Conservation (phyloP, 768 basidiomycete species). For the Coprinellus micaceus region DNA sequence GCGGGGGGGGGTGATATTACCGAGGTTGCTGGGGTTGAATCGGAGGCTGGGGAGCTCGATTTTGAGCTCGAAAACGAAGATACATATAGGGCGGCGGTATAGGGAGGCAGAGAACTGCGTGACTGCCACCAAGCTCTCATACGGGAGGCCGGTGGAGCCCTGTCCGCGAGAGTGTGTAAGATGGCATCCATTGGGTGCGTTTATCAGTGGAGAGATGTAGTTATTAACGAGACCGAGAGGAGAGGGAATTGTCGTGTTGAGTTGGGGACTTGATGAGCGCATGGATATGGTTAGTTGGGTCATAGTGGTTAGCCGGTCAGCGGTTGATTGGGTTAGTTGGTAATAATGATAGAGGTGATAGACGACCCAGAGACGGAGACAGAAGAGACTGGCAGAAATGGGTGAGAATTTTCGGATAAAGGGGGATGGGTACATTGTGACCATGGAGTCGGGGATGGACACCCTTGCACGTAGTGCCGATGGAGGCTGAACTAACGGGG, state of each 20-base stretch:
- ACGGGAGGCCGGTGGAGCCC: constrained; percentile 66
- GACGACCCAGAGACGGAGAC: neutral
- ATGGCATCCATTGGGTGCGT: constrained; percentile 34
- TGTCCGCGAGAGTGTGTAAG: constrained; percentile 56
- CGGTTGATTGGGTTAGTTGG: neutral
- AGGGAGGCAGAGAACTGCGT: constrained; percentile 48
- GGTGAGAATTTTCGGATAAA: too few species aligned
- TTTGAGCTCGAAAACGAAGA: constrained; percentile 38
- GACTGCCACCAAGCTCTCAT: constrained; percentile 80
- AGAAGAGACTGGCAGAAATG: too few species aligned
- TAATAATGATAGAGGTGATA: neutral
- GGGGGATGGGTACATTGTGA: too few species aligned
- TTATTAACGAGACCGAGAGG: neutral
- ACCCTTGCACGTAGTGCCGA: too few species aligned
- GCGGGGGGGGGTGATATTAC: constrained; percentile 37
- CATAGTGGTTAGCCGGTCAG: neutral
- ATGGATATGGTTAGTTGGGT: constrained; percentile 15
- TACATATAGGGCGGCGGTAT: constrained; percentile 18
- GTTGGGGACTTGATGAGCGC: constrained; percentile 29
- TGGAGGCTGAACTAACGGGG: too few species aligned
- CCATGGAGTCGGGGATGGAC: too few species aligned
- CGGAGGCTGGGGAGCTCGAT: constrained; percentile 37
- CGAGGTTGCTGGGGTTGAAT: constrained; percentile 54
- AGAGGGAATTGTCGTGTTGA: neutral
- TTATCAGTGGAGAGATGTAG: constrained; percentile 18